Conservation (phyloP, 1,284 basidiomycete species). For the Rhodofomes roseus region DNA sequence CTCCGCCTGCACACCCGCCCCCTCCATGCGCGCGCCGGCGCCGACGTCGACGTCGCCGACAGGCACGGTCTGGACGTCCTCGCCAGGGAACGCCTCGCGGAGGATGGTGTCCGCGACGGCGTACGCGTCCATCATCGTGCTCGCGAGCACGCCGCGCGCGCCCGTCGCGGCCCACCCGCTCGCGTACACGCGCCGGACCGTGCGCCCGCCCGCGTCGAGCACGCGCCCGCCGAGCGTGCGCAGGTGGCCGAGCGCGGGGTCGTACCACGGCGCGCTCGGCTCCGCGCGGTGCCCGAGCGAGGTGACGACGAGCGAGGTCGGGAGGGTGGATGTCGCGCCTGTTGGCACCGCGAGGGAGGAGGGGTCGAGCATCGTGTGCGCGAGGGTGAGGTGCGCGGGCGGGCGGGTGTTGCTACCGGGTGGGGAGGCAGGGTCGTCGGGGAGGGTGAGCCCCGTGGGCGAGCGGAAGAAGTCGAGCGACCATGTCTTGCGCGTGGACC, state of each 20-base stretch:
- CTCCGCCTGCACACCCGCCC: not conserved
- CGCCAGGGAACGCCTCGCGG: slow-evolving; percentile 41
- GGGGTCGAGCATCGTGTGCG: slow-evolving; percentile 58
- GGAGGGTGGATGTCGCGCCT: slow-evolving; percentile 46
- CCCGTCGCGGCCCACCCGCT: slow-evolving; percentile 94
- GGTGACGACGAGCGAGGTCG: slow-evolving; percentile 81
- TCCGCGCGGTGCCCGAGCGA: slow-evolving; percentile 87
- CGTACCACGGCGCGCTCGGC: slow-evolving; percentile 49
- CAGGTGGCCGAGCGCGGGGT: slow-evolving; percentile 50
- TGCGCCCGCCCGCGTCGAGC: slow-evolving; percentile 38
- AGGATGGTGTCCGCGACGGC: slow-evolving; percentile 71
- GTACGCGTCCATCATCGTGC: slow-evolving; percentile 94
- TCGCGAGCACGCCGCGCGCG: slow-evolving; percentile 88
- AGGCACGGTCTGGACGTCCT: slow-evolving; percentile 12
- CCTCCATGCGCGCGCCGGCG: slow-evolving; percentile 3
- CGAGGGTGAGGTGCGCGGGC: slow-evolving; percentile 44
- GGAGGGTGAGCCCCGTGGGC: slow-evolving; percentile 49
- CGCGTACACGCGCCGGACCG: slow-evolving; percentile 73
- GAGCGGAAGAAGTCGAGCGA: slow-evolving; percentile 79
- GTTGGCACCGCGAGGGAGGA: slow-evolving; percentile 57
- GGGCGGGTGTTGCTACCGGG: not conserved
- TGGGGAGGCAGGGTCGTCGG: slow-evolving; percentile 14
- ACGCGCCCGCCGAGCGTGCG: slow-evolving; percentile 52
- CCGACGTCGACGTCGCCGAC: slow-evolving; percentile 11
- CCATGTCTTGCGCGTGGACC: slow-evolving; percentile 63